Percentiles rank a stretch among this genome's conserved stretches.
phyloP scores from a whole-genome alignment of 2,329 filamentous ascomycete genomes.

The Alternaria novae-zelandiae region DNA sequence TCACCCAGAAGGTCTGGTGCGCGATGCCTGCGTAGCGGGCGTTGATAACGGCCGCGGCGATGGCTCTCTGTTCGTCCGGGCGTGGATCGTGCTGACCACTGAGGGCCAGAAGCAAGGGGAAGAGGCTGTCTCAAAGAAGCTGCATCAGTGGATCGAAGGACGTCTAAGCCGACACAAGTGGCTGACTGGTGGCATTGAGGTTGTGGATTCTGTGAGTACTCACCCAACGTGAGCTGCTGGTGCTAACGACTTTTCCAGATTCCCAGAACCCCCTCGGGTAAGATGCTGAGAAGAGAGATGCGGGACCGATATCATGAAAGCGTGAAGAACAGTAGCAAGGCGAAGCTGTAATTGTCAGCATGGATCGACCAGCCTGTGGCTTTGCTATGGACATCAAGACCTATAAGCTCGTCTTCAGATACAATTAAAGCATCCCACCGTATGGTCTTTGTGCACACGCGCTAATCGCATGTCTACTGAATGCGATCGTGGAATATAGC shows the following conservation, averaged over 20 bases:
- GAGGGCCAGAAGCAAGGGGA: conserved; percentile 23
- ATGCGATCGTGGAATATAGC: background rate
- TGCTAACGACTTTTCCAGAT: conserved; percentile 21
- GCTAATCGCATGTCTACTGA: background rate
- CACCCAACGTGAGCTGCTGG: too few relatives aligned
- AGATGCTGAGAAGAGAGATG: conserved; percentile 42
- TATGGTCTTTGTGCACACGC: background rate
- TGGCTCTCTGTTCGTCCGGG: conserved; percentile 37
- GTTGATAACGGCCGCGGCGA: conserved; percentile 39
- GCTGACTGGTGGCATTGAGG: conserved; percentile 39
- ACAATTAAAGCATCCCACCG: fast-evolving
- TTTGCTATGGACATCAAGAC: background rate
- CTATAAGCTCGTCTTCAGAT: background rate
- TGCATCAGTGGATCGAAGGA: conserved; percentile 30
- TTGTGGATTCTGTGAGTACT: conserved; percentile 34
- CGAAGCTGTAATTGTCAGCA: conserved; percentile 19
- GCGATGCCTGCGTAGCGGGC: conserved; percentile 42
- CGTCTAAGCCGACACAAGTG: conserved; percentile 39
- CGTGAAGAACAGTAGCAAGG: conserved; percentile 23
- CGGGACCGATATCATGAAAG: conserved; percentile 34
- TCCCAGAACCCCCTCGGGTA: conserved; percentile 35
- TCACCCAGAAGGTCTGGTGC: conserved; percentile 43
- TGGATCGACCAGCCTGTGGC: background rate
- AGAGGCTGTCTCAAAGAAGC: conserved; percentile 20
- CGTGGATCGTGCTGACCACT: conserved; percentile 37